Conservation (phyloP, 1,139 yeast species). For the Eremothecium cymbalariae region DNA sequence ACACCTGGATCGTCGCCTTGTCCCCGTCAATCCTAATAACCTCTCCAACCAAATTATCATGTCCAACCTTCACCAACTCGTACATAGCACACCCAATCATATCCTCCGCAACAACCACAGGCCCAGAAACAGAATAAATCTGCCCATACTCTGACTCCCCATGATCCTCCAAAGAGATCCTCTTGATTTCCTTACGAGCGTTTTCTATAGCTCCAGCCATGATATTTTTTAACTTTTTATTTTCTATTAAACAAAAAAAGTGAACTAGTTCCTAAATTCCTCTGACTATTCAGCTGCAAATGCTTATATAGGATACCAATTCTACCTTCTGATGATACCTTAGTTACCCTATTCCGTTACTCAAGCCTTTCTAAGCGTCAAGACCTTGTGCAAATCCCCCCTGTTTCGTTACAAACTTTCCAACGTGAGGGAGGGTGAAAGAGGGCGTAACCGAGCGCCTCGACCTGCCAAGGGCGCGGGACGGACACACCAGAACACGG, state of each 20-base stretch:
- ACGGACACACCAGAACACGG: no score
- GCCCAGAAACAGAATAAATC: constrained; percentile 93
- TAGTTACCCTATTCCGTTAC: no score
- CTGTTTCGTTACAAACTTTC: no score
- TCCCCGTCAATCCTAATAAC: constrained; percentile 94
- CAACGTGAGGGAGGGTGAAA: no score
- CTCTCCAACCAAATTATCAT: constrained; percentile 93
- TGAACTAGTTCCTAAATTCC: no score
- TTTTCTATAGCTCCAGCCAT: constrained; percentile 95
- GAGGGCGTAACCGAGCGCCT: no score
- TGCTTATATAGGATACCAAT: no score
- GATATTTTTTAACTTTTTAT: constrained; percentile 6
- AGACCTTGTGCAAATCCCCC: no score
- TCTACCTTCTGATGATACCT: no score
- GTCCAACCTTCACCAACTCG: constrained; percentile 96
- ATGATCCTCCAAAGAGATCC: constrained; percentile 70
- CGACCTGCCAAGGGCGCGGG: no score
- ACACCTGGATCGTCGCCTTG: constrained; percentile 96
- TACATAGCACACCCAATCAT: constrained; percentile 99
- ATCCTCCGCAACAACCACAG: constrained; percentile 94
- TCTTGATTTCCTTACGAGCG: constrained; percentile 89
- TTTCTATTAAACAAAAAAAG: background rate
- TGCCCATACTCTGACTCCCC: constrained; percentile 76
- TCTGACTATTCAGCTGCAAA: no score
- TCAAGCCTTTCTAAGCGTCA: no score